phyloP scores from a whole-genome alignment of 2,329 filamentous ascomycete genomes.

The Penicillium psychrosexuale region DNA sequence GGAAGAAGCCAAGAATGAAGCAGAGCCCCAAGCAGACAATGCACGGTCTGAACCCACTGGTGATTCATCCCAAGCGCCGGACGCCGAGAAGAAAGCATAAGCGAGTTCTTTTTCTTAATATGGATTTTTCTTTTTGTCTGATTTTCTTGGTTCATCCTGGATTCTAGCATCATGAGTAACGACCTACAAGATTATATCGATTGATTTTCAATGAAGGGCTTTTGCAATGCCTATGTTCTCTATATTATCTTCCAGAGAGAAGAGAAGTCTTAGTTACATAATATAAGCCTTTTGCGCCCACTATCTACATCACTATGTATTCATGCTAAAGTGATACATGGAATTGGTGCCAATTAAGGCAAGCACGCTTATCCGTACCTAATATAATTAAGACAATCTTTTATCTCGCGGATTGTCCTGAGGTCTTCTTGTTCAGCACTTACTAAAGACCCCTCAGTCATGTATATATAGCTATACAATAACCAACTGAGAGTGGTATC shows the following conservation, averaged over 20 bases:
- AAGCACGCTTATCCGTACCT: too few species aligned
- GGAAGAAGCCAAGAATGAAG: slow-evolving; percentile 13
- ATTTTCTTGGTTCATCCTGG: slow-evolving; percentile 7
- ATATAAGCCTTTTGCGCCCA: too few species aligned
- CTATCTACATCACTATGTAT: too few species aligned
- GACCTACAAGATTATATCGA: slow-evolving; percentile 19
- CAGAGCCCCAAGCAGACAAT: neutral
- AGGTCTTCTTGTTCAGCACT: too few species aligned
- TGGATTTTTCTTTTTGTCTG: neutral
- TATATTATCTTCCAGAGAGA: neutral
- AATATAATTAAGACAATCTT: too few species aligned
- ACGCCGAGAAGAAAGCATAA: slow-evolving; percentile 15
- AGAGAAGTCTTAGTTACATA: too few species aligned
- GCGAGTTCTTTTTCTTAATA: neutral
- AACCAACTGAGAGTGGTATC: too few species aligned
- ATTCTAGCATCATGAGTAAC: slow-evolving; percentile 23
- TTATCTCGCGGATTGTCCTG: too few species aligned
- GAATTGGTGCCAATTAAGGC: too few species aligned
- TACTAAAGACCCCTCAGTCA: too few species aligned
- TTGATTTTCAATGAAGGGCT: neutral
- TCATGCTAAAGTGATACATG: too few species aligned
- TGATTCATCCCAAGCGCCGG: slow-evolving; percentile 9
- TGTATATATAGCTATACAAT: too few species aligned
- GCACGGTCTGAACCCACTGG: slow-evolving; percentile 3
- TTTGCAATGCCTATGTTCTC: neutral